Evolutionary conservation across 176 grass and related monocot genomes (phyloP).

Genomic region (Eragrostis curvula): DNA sequence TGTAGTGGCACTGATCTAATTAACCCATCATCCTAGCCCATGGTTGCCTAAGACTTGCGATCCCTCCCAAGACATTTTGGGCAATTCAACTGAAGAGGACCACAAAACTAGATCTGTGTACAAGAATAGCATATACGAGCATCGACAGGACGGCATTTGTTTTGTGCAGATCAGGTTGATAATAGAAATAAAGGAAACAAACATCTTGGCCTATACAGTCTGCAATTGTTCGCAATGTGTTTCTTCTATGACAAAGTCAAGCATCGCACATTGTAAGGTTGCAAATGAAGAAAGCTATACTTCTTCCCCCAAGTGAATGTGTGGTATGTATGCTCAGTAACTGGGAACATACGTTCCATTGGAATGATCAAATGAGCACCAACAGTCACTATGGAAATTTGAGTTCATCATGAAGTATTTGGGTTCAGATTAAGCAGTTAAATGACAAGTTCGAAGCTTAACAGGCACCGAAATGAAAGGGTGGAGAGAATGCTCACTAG

Average conservation of each 20-base stretch:
- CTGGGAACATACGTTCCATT: conserved; percentile 9
- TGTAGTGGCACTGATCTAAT: too few relatives aligned
- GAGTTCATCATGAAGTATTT: conserved; percentile 16
- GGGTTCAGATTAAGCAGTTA: background rate
- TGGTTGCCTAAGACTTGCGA: too few relatives aligned
- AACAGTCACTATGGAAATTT: background rate
- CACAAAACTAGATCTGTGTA: background rate
- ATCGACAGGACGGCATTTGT: background rate
- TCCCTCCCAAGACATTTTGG: background rate
- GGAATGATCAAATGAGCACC: background rate
- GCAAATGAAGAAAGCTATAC: background rate
- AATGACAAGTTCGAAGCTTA: conserved; percentile 17
- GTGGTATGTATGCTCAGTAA: background rate
- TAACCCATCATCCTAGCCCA: too few relatives aligned
- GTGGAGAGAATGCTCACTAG: conserved; percentile 60
- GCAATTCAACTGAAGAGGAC: background rate
- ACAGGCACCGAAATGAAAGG: conserved; percentile 2
- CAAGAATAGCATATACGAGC: background rate
- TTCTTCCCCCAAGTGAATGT: background rate
- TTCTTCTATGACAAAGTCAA: conserved; percentile 7
- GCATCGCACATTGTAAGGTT: background rate
- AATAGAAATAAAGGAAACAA: background rate
- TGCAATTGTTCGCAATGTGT: background rate
- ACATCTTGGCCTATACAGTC: background rate
- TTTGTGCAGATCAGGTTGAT: background rate